These are phyloP conservation scores for Chrysosporium keratinophilum DNA, from an alignment of 2,329 filamentous ascomycete species.

Conservation along the genomic window DNA sequence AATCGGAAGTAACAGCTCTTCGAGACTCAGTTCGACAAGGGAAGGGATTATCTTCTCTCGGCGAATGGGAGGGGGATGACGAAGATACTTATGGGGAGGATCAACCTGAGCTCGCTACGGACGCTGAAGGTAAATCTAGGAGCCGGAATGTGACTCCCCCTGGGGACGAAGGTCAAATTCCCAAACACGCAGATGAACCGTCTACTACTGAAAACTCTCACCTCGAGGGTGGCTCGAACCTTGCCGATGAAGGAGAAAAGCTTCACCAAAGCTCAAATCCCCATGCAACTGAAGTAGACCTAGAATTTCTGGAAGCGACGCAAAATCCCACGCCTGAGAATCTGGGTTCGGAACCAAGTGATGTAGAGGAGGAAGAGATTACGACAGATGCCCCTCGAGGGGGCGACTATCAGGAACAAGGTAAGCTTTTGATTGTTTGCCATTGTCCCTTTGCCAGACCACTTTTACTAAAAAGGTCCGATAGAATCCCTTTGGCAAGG, in stretches of 20 bases:
- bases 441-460: not conserved
- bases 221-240: not conserved
- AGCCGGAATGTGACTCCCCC: conserved; percentile 7
- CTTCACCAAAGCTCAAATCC: not conserved
- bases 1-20: conserved; percentile 44
- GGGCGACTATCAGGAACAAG: not conserved
- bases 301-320: not conserved
- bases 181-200: not conserved
- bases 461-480: not conserved
- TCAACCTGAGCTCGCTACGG: conserved; percentile 6
- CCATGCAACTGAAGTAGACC: not conserved
- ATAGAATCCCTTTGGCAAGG: not conserved
- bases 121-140: not conserved
- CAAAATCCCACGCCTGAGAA: not conserved
- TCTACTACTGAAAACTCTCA: not conserved
- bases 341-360: not conserved
- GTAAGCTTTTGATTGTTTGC: not conserved
- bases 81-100: conserved; percentile 14
- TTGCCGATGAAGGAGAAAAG: not conserved
- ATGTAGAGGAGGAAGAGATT: conserved; percentile 6
- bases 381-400: not conserved
- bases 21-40: conserved; percentile 45
- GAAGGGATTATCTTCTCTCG: conserved; percentile 44
- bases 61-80: conserved; percentile 9
- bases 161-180: conserved; percentile 21